Percentiles rank a stretch among this genome's conserved stretches.
Conservation (phyloP, 345 rosid species). For the Raphanus raphanistrum region DNA sequence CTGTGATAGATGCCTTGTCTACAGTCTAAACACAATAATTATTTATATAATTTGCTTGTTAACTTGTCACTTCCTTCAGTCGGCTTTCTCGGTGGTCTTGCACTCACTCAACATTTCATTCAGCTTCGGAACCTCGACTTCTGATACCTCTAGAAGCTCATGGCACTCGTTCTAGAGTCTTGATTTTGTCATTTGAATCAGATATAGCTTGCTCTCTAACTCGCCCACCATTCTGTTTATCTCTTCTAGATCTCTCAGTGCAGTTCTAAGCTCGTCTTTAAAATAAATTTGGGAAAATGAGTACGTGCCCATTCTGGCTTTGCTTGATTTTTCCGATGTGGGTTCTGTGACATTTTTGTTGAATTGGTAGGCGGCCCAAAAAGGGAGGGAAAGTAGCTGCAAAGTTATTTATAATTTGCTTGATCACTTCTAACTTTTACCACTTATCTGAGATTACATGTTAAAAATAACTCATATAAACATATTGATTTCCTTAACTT, state of each 20-base stretch:
- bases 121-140: constrained; percentile 41
- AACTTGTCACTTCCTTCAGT: background rate
- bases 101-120: constrained; percentile 46
- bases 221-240: constrained; percentile 28
- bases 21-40: background rate
- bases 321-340: too few relatives aligned
- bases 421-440: too few relatives aligned
- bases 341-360: too few relatives aligned
- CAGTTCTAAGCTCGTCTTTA: constrained; percentile 43
- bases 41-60: background rate
- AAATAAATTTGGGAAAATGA: too few relatives aligned
- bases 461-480: too few relatives aligned
- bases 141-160: constrained; percentile 35
- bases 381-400: too few relatives aligned
- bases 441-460: too few relatives aligned
- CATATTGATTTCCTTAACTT: too few relatives aligned
- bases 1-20: background rate
- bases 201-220: constrained; percentile 37
- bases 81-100: constrained; percentile 49
- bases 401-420: too few relatives aligned
- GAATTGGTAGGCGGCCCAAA: too few relatives aligned
- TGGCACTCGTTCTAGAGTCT: constrained; percentile 26
- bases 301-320: too few relatives aligned
- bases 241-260: constrained; percentile 22
- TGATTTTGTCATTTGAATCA: constrained; percentile 30